These are phyloP conservation scores for Hortaea sp. DNA, from an alignment of 2,329 filamentous ascomycete species.

Conservation along the genomic window DNA sequence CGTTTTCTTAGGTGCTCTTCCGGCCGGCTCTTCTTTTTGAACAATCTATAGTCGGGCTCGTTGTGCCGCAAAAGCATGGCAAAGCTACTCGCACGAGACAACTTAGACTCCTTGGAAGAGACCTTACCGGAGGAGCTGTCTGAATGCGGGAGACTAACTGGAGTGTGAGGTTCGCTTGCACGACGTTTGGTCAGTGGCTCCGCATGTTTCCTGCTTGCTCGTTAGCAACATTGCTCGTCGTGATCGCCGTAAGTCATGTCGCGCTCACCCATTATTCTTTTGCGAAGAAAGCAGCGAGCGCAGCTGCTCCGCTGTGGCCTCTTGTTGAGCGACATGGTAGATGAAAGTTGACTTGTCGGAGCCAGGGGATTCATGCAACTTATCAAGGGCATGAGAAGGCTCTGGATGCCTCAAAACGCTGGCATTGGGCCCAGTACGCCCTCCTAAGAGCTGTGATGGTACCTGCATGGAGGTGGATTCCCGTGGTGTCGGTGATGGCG, in stretches of 20 bases:
- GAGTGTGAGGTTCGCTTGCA: not conserved
- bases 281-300: constrained; percentile 1
- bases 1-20: constrained; percentile 14
- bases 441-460: constrained; percentile 26
- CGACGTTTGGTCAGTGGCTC: not conserved
- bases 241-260: no score
- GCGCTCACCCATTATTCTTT: constrained; percentile 1
- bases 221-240: no score
- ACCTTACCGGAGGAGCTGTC: not conserved
- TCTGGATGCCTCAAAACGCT: constrained; percentile 9
- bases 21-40: constrained; percentile 21
- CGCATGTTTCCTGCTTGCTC: not conserved
- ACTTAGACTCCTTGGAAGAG: not conserved
- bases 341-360: not conserved
- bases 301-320: constrained; percentile 1
- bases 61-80: constrained; percentile 14
- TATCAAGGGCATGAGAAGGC: not conserved
- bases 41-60: constrained; percentile 14
- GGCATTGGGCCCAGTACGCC: constrained; percentile 22
- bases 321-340: constrained; percentile 4
- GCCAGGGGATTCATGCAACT: not conserved
- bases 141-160: not conserved
- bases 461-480: constrained; percentile 19
- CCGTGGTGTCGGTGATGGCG: constrained; percentile 20
- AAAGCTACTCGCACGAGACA: constrained; percentile 18